These are phyloP conservation scores for Mucor plumbeus DNA, from an alignment of 371 early-diverging fungal genomes.

Conservation along the genomic window DNA sequence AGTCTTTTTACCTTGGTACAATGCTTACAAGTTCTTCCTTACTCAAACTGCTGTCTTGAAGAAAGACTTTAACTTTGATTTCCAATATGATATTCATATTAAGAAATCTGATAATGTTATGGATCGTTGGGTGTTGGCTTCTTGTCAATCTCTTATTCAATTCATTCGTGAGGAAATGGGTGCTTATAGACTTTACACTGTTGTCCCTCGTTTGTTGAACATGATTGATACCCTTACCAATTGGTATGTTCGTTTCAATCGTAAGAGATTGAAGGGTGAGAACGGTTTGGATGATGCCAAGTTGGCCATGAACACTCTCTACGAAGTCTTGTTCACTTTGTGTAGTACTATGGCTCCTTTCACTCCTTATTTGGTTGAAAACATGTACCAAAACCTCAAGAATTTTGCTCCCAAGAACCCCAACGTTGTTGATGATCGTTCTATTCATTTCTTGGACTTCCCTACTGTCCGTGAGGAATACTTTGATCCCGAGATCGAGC, in stretches of 20 bases:
- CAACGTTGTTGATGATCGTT: constrained; percentile 77
- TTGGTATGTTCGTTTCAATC: constrained; percentile 99
- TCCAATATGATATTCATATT: constrained; percentile 73
- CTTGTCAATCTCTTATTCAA: constrained; percentile 90
- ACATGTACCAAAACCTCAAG: constrained; percentile 95
- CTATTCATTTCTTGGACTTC: constrained; percentile 92
- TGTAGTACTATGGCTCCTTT: constrained; percentile 98
- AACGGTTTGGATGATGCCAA: constrained; percentile 86
- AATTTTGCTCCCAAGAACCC: constrained; percentile 65
- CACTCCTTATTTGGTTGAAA: constrained; percentile 98
- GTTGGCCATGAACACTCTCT: constrained; percentile 90
- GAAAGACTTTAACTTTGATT: constrained; percentile 85
- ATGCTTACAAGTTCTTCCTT: constrained; percentile 97
- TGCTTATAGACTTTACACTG: constrained; percentile 97
- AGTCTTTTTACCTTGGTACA: constrained; percentile 99
- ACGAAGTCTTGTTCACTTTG: constrained; percentile 93
- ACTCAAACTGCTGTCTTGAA: constrained; percentile 89
- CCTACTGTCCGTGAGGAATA: constrained; percentile 93
- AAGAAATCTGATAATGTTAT: constrained; percentile 87
- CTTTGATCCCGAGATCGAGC: constrained; percentile 95
- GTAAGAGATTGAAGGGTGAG: constrained; percentile 96
- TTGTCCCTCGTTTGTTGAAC: constrained; percentile 88
- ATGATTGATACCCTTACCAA: constrained; percentile 98
- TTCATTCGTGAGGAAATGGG: constrained; percentile 94
- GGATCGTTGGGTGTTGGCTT: constrained; percentile 98